Conservation (phyloP, 306 rosid species). For the Arachis hypogaea region DNA sequence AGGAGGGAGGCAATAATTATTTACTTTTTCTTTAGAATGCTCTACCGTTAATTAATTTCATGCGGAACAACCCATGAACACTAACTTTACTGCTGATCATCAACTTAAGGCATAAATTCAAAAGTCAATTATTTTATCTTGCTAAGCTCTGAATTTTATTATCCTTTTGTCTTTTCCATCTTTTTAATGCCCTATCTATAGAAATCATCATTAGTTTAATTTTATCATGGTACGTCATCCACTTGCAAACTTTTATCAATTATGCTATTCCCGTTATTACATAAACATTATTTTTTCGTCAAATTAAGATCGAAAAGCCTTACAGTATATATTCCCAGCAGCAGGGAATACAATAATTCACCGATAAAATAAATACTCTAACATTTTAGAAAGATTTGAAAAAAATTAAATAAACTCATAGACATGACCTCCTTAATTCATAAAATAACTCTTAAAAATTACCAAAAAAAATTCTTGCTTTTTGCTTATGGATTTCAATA, state of each 20-base stretch:
- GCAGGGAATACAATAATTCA: not conserved
- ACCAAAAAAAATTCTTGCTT: too few species aligned
- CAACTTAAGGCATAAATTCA: not conserved
- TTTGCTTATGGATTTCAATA: too few species aligned
- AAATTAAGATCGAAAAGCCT: not conserved
- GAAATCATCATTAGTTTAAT: not conserved
- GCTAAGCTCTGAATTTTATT: not conserved
- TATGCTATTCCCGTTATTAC: slow-evolving; percentile 8
- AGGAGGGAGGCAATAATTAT: not conserved
- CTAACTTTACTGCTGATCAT: not conserved
- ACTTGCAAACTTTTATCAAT: slow-evolving; percentile 12
- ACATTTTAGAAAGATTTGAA: too few species aligned
- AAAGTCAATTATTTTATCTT: not conserved
- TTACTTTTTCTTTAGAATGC: not conserved
- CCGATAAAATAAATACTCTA: too few species aligned
- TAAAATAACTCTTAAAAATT: too few species aligned
- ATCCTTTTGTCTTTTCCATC: slow-evolving; percentile 1
- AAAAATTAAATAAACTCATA: too few species aligned
- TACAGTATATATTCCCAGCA: not conserved
- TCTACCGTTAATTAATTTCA: not conserved
- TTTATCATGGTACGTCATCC: slow-evolving; percentile 10
- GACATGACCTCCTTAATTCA: too few species aligned
- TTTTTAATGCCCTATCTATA: not conserved
- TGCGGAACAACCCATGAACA: not conserved
- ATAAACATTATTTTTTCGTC: not conserved